Evolutionary conservation across 75 land plant genomes (phyloP).

Genomic region (Isoetes taiwanensis): DNA sequence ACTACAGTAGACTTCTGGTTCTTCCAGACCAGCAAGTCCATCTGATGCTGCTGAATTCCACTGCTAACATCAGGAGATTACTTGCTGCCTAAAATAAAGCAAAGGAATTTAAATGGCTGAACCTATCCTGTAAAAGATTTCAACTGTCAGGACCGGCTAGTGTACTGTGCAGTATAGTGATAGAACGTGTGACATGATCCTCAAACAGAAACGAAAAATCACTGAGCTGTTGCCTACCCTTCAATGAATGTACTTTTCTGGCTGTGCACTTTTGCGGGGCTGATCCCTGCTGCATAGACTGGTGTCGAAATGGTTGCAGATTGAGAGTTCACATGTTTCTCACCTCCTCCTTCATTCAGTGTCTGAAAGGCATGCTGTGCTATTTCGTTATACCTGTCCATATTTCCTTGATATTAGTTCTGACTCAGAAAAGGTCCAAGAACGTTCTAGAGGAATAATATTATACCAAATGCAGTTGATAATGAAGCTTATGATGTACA

Average conservation of each 20-base stretch:
- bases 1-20: no score
- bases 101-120: neutral
- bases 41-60: no score
- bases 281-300: neutral
- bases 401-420: neutral
- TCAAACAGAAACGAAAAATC: neutral
- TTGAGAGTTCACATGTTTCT: neutral
- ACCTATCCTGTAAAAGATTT: slow-evolving; percentile 34
- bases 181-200: slow-evolving; percentile 8
- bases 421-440: neutral
- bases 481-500: slow-evolving; percentile 65
- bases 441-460: neutral
- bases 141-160: neutral
- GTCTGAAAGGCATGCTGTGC: slow-evolving; percentile 55
- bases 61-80: no score
- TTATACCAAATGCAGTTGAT: slow-evolving; percentile 71
- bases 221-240: neutral
- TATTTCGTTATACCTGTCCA: slow-evolving; percentile 73
- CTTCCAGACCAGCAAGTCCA: no score
- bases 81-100: neutral
- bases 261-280: neutral
- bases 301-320: neutral
- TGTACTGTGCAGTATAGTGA: neutral
- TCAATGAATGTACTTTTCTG: slow-evolving; percentile 9
- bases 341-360: slow-evolving; percentile 9